A percentile compares a stretch with the other conserved stretches of the same genome.
phyloP scores from a whole-genome alignment of 805 yeast species.

The Yarrowia sp. region DNA sequence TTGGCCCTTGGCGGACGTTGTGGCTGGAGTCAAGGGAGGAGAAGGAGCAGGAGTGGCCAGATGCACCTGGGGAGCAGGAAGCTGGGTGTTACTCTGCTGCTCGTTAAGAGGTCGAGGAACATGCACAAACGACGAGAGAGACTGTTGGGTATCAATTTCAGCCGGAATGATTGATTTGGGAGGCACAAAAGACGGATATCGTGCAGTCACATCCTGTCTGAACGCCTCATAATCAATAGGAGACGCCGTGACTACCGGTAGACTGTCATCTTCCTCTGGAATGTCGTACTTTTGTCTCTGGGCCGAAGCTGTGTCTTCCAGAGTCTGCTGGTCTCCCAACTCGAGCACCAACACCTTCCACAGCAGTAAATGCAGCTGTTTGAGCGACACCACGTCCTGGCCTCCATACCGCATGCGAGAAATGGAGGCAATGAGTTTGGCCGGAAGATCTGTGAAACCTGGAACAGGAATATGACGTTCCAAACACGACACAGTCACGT shows the following conservation, averaged over 20 bases:
- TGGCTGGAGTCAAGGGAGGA: slow-evolving; percentile 57
- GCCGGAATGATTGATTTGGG: slow-evolving; percentile 49
- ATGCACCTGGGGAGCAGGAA: slow-evolving; percentile 58
- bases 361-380: slow-evolving; percentile 52
- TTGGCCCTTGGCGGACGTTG: slow-evolving; percentile 34
- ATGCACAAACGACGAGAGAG: slow-evolving; percentile 58
- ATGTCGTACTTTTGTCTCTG: slow-evolving; percentile 45
- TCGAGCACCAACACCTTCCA: slow-evolving; percentile 25
- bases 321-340: slow-evolving; percentile 48
- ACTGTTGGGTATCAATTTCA: slow-evolving; percentile 48
- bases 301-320: slow-evolving; percentile 47
- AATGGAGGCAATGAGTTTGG: background rate
- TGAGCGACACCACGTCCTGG: slow-evolving; percentile 41
- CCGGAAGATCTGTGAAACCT: background rate
- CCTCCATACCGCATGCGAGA: slow-evolving; percentile 7
- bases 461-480: background rate
- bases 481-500: background rate
- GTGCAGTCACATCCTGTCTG: slow-evolving; percentile 64
- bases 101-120: slow-evolving; percentile 51
- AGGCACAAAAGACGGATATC: slow-evolving; percentile 69
- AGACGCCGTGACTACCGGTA: slow-evolving; percentile 48
- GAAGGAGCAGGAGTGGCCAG: slow-evolving; percentile 89
- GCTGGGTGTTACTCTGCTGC: slow-evolving; percentile 44
- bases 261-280: slow-evolving; percentile 32
- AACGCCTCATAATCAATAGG: slow-evolving; percentile 84